Percentiles rank a stretch among this genome's conserved stretches.
Evolutionary conservation across 306 rosid species (phyloP).

Genomic region (Astragalus membranaceus): DNA sequence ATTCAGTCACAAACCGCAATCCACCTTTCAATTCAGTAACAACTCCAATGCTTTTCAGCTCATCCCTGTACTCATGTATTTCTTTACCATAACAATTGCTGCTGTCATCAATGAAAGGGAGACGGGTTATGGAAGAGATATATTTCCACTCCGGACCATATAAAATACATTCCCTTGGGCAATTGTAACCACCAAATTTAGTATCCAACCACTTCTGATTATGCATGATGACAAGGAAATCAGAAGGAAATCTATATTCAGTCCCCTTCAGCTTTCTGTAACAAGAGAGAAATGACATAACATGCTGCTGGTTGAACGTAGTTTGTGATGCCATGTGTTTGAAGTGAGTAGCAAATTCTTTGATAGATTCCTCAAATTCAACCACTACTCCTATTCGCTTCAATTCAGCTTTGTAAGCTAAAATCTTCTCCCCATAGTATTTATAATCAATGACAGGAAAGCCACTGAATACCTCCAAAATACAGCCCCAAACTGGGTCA

Average conservation of each 20-base stretch:
- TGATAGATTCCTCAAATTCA: constrained; percentile 46
- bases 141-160: constrained; percentile 56
- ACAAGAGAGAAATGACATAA: constrained; percentile 43
- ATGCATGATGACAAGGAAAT: constrained; percentile 14
- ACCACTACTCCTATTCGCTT: constrained; percentile 42
- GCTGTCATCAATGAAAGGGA: constrained; percentile 65
- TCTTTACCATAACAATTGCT: constrained; percentile 35
- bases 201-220: constrained; percentile 53
- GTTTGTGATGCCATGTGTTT: constrained; percentile 21
- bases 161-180: constrained; percentile 56
- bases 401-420: constrained; percentile 28
- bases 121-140: constrained; percentile 44
- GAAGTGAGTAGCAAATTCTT: constrained; percentile 33
- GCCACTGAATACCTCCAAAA: constrained; percentile 45
- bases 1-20: constrained; percentile 29
- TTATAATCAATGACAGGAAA: constrained; percentile 44
- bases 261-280: constrained; percentile 27
- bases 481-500: constrained; percentile 54
- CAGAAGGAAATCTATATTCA: constrained; percentile 15
- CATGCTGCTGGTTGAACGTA: constrained; percentile 33
- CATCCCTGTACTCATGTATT: constrained; percentile 40
- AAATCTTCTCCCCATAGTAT: constrained; percentile 35
- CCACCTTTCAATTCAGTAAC: constrained; percentile 43
- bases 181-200: constrained; percentile 28
- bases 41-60: constrained; percentile 55